phyloP scores from a whole-genome alignment of 345 rosid species.

The Camelina laxa region DNA sequence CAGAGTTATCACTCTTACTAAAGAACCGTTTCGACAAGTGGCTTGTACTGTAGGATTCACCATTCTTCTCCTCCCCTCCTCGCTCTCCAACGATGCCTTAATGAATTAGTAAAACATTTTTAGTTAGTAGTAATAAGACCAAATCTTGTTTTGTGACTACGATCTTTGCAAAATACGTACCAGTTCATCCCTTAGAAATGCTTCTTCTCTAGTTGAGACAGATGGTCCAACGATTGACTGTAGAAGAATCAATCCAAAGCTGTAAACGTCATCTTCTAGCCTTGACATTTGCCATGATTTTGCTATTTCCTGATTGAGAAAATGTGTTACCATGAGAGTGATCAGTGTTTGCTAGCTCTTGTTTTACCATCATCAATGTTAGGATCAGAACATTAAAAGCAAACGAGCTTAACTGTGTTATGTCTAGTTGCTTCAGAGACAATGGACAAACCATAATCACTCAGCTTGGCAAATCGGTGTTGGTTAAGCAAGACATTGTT shows the following conservation, averaged over 20 bases:
- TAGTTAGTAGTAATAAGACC: neutral
- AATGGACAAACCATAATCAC: conserved; percentile 79
- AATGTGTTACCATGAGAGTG: neutral
- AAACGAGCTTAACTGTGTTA: conserved; percentile 43
- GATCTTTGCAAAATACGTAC: conserved; percentile 40
- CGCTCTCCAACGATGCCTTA: conserved; percentile 88
- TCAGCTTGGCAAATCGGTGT: conserved; percentile 67
- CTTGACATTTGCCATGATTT: conserved; percentile 65
- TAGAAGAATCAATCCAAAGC: conserved; percentile 89
- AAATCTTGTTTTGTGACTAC: neutral
- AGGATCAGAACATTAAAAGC: conserved; percentile 6
- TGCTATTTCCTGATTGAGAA: conserved; percentile 44
- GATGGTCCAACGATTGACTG: conserved; percentile 93
- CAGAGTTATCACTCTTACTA: conserved; percentile 66
- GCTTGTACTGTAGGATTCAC: conserved; percentile 83
- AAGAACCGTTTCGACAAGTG: conserved; percentile 79
- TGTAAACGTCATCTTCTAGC: conserved; percentile 84
- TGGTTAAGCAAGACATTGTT: conserved; percentile 68
- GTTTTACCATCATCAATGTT: neutral
- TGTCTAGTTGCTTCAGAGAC: conserved; percentile 60
- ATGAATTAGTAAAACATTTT: neutral
- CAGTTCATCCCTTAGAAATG: conserved; percentile 85
- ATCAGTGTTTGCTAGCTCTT: neutral
- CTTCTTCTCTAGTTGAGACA: conserved; percentile 73
- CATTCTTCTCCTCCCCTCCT: conserved; percentile 77